These are phyloP conservation scores for Saccharum spontaneum DNA, from an alignment of 176 grass and related monocot species.

Conservation along the genomic window DNA sequence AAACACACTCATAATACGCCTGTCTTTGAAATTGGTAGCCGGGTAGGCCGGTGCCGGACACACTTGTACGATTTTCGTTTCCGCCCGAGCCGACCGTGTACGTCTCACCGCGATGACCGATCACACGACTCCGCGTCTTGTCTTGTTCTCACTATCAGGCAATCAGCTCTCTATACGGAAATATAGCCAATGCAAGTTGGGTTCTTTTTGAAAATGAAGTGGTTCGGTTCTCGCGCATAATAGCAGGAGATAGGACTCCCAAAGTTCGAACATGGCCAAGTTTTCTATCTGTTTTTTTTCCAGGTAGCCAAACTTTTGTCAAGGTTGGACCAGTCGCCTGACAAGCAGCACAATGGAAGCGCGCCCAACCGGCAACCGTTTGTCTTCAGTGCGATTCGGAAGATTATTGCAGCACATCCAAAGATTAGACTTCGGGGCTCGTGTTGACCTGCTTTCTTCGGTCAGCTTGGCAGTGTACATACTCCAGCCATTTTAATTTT, in stretches of 20 bases:
- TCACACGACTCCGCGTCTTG: not conserved
- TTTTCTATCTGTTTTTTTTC: not conserved
- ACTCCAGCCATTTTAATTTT: no score
- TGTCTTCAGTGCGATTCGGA: conserved; percentile 3
- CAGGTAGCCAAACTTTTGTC: conserved; percentile 8
- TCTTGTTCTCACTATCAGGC: not conserved
- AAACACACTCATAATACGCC: not conserved
- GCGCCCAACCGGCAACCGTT: conserved; percentile 13
- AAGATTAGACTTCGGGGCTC: not conserved
- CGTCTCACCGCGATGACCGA: not conserved
- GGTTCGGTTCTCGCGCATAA: conserved; percentile 19
- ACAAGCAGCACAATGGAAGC: not conserved
- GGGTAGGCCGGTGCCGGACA: not conserved
- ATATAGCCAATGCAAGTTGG: no score
- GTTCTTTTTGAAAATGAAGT: not conserved
- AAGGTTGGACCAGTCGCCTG: not conserved
- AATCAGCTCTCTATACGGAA: no score
- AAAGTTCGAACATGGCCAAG: not conserved
- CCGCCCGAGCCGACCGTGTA: no score
- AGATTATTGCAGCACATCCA: not conserved
- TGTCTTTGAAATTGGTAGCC: not conserved
- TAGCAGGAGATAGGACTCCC: not conserved
- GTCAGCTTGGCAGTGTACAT: not conserved
- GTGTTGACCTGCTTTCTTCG: conserved; percentile 29
- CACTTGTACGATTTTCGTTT: not conserved